Evolutionary conservation across 495 filamentous ascomycete genomes (phyloP).

Genomic region (Wilcoxina mikolae): DNA sequence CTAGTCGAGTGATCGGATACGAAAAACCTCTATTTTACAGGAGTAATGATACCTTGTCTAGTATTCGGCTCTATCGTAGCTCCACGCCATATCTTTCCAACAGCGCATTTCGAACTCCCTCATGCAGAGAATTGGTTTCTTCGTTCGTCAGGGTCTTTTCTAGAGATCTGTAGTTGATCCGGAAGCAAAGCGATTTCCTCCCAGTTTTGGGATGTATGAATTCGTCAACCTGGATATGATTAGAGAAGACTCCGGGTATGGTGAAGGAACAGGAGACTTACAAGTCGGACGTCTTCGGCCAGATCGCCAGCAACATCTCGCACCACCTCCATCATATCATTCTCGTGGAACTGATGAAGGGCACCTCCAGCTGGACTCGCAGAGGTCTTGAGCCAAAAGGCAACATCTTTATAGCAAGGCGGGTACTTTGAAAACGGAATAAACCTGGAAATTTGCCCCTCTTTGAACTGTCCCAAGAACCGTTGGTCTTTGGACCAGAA

Average conservation of each 20-base stretch:
- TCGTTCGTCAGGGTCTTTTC: conserved; percentile 74
- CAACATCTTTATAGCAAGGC: conserved; percentile 73
- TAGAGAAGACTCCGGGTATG: neutral
- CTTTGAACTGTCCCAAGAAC: conserved; percentile 66
- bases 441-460: conserved; percentile 47
- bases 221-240: conserved; percentile 42
- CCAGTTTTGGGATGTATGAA: conserved; percentile 81
- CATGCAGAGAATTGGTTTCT: conserved; percentile 64
- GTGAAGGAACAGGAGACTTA: conserved; percentile 5
- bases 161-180: conserved; percentile 80
- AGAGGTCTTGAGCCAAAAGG: conserved; percentile 68
- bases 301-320: conserved; percentile 61
- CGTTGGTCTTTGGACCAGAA: conserved; percentile 83
- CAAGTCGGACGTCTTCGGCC: conserved; percentile 69
- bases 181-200: conserved; percentile 72
- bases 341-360: conserved; percentile 58
- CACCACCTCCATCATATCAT: conserved; percentile 93
- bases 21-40: too few species aligned
- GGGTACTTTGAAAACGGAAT: conserved; percentile 81
- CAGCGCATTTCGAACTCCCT: conserved; percentile 44
- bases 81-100: conserved; percentile 63
- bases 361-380: conserved; percentile 41
- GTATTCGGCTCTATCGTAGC: conserved; percentile 52
- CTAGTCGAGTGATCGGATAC: too few species aligned
- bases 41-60: too few species aligned